Base-by-base conservation (phyloP, 1,284 basidiomycete genomes). In the Macrocystidia cucumis region DNA sequence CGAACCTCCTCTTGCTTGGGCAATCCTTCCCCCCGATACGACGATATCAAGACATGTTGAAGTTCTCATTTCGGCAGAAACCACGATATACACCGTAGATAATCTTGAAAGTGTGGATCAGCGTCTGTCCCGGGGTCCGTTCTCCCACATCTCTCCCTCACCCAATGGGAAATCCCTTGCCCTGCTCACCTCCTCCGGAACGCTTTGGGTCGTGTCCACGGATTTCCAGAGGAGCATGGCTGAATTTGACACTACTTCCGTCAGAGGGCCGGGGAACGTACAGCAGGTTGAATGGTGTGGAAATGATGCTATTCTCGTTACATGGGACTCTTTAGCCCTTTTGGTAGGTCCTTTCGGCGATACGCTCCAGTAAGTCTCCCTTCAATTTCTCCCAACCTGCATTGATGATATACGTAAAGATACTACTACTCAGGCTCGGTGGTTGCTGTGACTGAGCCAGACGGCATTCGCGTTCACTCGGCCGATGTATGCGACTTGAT, bases 141-240 rank as follows among this genome's bases (percentile, higher is more conserved):
- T 97, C 59, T 74, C 73, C 0, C 81, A 86, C 46, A 75, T 98
- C 37, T 74, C 84, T 0, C 80, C 89, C 1, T 96, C 92, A 0
- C 93, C 93, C 0, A 95, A 95, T 48, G 93, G 93, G 22, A 91
- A 93, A 50, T 83, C 92, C 26, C 71, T 98, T 9, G 91, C 92
- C 0, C 67, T 98, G 8, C 62, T 96, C 24, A 91, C 84, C 0
- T 75, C 70, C 35, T 66, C 67, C 17, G 81, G 79, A 7, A 67
- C 72, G 8, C 72, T 98, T 12, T 91, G 88, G 83, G 95, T 98
- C 26, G 89, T 96, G 9, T 93, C 90, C 4, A 77, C 85, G 11
- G 91, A 98, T 57, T 95, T 98, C 52, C 81, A 89, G 41, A 74
- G 91, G 23, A 89, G 76, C 49, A 72, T 97, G 44, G 87, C 89